phyloP scores from a whole-genome alignment of 176 grass and related monocot genomes.

The Hyparrhenia diplandra region DNA sequence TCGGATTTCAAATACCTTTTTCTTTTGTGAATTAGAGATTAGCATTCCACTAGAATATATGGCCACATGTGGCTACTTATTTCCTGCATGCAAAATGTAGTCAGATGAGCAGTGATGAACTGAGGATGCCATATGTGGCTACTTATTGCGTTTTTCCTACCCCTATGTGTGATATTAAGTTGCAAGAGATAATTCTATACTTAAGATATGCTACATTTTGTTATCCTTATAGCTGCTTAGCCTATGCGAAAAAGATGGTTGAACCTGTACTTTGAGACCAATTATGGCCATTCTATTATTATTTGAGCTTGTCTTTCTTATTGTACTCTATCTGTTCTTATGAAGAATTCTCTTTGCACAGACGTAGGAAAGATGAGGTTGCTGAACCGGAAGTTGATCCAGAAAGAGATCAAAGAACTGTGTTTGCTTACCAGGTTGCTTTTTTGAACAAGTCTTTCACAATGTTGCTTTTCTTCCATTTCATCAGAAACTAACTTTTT shows the following conservation, averaged over 20 bases:
- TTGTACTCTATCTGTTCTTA: slow-evolving; percentile 9
- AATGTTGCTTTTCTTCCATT: slow-evolving; percentile 2
- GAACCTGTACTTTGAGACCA: background rate
- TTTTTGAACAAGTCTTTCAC: background rate
- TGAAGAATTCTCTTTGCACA: slow-evolving; percentile 34
- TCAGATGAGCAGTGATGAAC: background rate
- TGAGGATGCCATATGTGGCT: background rate
- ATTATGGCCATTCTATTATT: background rate
- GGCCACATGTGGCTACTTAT: background rate
- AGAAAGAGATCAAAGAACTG: slow-evolving; percentile 99
- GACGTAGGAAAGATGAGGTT: slow-evolving; percentile 79
- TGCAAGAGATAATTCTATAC: background rate
- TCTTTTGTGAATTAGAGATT: background rate
- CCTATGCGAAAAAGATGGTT: background rate
- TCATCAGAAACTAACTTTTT: slow-evolving; percentile 16
- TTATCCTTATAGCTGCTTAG: background rate
- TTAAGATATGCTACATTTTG: background rate
- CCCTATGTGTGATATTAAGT: background rate
- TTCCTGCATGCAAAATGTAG: background rate
- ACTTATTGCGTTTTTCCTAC: background rate
- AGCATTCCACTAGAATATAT: background rate
- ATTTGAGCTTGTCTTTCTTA: background rate
- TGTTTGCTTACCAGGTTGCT: slow-evolving; percentile 92
- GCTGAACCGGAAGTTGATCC: slow-evolving; percentile 79
- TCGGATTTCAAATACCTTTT: background rate